These are phyloP conservation scores for Maudiozyma saulgeensis DNA, from an alignment of 805 yeast genomes.

Conservation along the genomic window DNA sequence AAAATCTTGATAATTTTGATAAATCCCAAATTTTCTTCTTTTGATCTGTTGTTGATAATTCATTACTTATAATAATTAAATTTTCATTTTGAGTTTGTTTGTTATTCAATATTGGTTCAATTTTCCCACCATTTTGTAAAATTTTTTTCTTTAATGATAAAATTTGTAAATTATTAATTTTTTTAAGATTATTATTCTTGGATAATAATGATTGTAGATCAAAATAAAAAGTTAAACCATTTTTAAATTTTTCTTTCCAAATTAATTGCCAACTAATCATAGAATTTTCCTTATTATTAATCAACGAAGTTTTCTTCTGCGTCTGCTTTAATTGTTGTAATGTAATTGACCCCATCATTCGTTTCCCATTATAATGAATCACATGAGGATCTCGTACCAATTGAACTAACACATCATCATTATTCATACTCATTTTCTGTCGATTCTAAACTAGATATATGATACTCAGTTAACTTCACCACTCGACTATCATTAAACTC, in stretches of 20 bases:
- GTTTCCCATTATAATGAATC: no score
- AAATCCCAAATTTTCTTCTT: constrained; percentile 72
- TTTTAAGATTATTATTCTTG: neutral
- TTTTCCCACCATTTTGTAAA: constrained; percentile 37
- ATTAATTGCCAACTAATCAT: constrained; percentile 47
- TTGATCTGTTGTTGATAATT: constrained; percentile 25
- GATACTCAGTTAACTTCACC: no score
- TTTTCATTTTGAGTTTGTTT: neutral
- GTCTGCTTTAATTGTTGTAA: neutral
- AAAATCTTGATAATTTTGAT: constrained; percentile 70
- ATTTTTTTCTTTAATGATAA: constrained; percentile 22
- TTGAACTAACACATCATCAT: neutral
- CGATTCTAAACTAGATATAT: no score
- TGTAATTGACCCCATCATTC: no score
- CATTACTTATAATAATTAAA: constrained; percentile 9
- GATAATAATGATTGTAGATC: constrained; percentile 31
- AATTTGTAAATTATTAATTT: constrained; percentile 11
- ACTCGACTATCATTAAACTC: no score
- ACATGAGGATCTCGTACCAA: neutral
- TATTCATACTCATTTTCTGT: no score
- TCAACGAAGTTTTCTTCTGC: constrained; percentile 2
- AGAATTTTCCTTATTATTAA: constrained; percentile 23
- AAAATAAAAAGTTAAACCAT: constrained; percentile 45
- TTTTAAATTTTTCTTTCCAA: constrained; percentile 50
- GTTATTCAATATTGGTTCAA: neutral